Conservation (phyloP, 139 green algal species). For the Chlorella vulgaris region DNA sequence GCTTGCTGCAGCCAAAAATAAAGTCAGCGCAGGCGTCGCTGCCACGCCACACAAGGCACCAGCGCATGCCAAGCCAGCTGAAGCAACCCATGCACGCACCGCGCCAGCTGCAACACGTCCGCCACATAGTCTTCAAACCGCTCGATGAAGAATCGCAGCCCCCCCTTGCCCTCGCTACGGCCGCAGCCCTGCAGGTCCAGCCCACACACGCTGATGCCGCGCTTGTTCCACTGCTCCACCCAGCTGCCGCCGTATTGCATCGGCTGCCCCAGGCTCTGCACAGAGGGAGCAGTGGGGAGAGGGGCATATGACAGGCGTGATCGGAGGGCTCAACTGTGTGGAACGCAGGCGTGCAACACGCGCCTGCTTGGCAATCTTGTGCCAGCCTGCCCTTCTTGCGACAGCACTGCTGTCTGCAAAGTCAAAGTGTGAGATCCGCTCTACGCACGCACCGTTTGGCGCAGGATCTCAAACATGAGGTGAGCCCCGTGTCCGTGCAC, state of each 20-base stretch:
- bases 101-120: slow-evolving; percentile 61
- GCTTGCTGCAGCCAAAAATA: too few relatives aligned
- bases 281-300: too few relatives aligned
- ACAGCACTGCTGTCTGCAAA: neutral
- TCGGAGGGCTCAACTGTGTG: neutral
- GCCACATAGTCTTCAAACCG: slow-evolving; percentile 68
- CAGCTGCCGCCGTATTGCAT: slow-evolving; percentile 65
- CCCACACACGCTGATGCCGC: slow-evolving; percentile 64
- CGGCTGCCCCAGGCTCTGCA: slow-evolving; percentile 31
- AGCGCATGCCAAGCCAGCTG: neutral
- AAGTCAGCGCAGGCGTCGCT: too few relatives aligned
- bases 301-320: too few relatives aligned
- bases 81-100: slow-evolving; percentile 21
- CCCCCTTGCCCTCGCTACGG: slow-evolving; percentile 52
- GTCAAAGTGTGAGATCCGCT: neutral
- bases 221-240: slow-evolving; percentile 67
- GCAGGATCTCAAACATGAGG: slow-evolving; percentile 58
- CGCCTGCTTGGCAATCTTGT: too few relatives aligned
- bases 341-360: neutral
- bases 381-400: neutral
- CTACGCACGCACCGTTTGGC: slow-evolving; percentile 28
- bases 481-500: slow-evolving; percentile 70
- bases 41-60: neutral
- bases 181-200: slow-evolving; percentile 73
- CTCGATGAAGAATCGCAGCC: slow-evolving; percentile 60